These are phyloP conservation scores for Aotearoamyces nothofagi DNA, from an alignment of 2,329 filamentous ascomycete species.

Conservation along the genomic window DNA sequence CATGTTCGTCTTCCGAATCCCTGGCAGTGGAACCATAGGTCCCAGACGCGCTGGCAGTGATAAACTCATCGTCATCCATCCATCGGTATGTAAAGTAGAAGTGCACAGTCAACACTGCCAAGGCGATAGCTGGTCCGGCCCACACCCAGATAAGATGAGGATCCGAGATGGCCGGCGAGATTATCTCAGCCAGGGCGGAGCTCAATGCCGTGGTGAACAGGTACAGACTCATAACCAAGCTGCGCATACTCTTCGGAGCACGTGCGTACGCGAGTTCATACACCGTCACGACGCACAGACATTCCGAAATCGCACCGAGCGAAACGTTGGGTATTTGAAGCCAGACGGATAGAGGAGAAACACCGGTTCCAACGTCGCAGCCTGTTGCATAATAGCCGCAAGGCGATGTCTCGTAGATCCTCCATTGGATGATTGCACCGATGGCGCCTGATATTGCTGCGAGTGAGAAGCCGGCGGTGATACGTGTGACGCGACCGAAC, in stretches of 20 bases:
- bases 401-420: constrained; percentile 38
- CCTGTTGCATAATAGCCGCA: constrained; percentile 31
- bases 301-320: constrained; percentile 38
- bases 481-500: constrained; percentile 61
- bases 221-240: constrained; percentile 52
- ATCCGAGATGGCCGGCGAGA: constrained; percentile 4
- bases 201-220: constrained; percentile 52
- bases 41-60: too few relatives aligned
- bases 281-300: constrained; percentile 41
- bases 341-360: constrained; percentile 6
- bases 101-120: constrained; percentile 39
- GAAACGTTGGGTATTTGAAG: constrained; percentile 23
- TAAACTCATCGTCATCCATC: constrained; percentile 46
- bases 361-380: constrained; percentile 24
- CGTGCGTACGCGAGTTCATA: constrained; percentile 67
- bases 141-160: constrained; percentile 33
- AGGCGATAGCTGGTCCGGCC: constrained; percentile 42
- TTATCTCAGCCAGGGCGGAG: constrained; percentile 8
- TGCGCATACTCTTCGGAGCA: constrained; percentile 66
- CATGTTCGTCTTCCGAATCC: too few relatives aligned
- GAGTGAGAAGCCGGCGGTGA: constrained; percentile 49
- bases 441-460: constrained; percentile 35
- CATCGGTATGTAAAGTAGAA: constrained; percentile 56
- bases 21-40: too few relatives aligned
- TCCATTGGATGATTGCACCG: constrained; percentile 39